Evolutionary conservation across 2,329 filamentous ascomycete species (phyloP).

Genomic region (Eutypella sp.): DNA sequence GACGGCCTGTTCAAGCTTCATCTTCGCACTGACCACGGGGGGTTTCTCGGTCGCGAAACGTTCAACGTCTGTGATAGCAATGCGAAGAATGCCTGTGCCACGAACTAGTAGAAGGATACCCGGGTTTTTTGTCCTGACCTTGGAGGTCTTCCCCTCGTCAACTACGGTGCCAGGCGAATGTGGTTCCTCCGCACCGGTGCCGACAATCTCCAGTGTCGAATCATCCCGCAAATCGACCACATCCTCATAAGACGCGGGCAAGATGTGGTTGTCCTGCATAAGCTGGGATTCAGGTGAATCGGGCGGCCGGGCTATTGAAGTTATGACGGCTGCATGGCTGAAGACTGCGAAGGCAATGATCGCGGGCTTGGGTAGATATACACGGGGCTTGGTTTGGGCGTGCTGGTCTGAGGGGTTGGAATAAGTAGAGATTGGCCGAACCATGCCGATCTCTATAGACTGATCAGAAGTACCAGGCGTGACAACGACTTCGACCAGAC

Average conservation of each 20-base stretch:
- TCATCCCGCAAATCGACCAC: conserved; percentile 72
- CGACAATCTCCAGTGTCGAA: conserved; percentile 57
- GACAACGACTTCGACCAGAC: conserved; percentile 67
- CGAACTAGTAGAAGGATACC: conserved; percentile 58
- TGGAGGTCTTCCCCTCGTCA: conserved; percentile 46
- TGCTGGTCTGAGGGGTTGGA: conserved; percentile 44
- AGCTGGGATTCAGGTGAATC: conserved; percentile 75
- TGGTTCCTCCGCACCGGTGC: conserved; percentile 61
- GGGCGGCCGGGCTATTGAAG: conserved; percentile 63
- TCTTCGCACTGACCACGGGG: conserved; percentile 70
- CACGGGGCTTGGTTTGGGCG: conserved; percentile 47
- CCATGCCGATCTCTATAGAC: conserved; percentile 53
- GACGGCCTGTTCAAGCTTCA: conserved; percentile 88
- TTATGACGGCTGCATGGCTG: conserved; percentile 69
- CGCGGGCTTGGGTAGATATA: conserved; percentile 74
- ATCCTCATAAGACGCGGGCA: conserved; percentile 74
- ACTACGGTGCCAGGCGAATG: conserved; percentile 25
- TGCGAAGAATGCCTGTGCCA: conserved; percentile 56
- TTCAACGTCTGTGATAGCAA: conserved; percentile 54
- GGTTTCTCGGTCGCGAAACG: conserved; percentile 54
- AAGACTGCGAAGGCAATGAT: conserved; percentile 81
- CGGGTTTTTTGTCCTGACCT: conserved; percentile 56
- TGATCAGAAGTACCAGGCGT: conserved; percentile 37
- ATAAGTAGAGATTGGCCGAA: conserved; percentile 65
- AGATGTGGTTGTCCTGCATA: conserved; percentile 58